Base-by-base conservation (phyloP, 257 asterid species). In the Nicotiana knightiana region DNA sequence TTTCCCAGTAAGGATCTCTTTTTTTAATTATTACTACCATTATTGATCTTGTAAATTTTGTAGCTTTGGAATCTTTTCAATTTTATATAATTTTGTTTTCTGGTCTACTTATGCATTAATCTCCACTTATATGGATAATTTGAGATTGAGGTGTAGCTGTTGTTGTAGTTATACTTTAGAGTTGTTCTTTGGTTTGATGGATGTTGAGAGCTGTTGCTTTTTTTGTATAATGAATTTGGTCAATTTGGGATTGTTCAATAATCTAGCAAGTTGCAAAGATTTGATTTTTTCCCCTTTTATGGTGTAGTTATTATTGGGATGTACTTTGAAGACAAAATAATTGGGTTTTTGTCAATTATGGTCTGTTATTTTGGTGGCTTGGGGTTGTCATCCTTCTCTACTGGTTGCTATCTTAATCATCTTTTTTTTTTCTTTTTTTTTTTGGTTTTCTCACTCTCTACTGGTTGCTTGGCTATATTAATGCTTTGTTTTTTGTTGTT, bases 1-100 rank as follows among this genome's bases (percentile, higher is more conserved):
- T 57, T 87, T 83, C 21, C 94, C 97, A 55, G 98, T 91, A 82
- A 88, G 94, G 55, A 67, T 70, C 65, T 48, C 24, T 79, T 61
- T 48, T 6, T 1, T 24, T 48, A 13, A 73, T 73, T 18, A 12
- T 53, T 53, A 53, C 11, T 37, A 32, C 8, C 10, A 43, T 43
- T 43, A 8, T 43, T 43, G 48, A 9, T 43, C 48, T 43, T 43
- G 48, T 43, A 54, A 54, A 54, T 54, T 48, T 54, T 16, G 59
- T 53, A 53, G 18, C 18, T 53, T 53, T 53, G 58, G 5, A 4
- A 3, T 53, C 15, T 53, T 53, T 53, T 15, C 58, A 53, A 53
- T 15, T 13, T 0, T 53, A 54, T 54, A 54, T 54, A 4, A 15
- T 15, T 54, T 67, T 43, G 3, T n/a, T 43, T 43, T 18, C 59